phyloP scores from a whole-genome alignment of 805 yeast genomes.

The Candida schatavii region DNA sequence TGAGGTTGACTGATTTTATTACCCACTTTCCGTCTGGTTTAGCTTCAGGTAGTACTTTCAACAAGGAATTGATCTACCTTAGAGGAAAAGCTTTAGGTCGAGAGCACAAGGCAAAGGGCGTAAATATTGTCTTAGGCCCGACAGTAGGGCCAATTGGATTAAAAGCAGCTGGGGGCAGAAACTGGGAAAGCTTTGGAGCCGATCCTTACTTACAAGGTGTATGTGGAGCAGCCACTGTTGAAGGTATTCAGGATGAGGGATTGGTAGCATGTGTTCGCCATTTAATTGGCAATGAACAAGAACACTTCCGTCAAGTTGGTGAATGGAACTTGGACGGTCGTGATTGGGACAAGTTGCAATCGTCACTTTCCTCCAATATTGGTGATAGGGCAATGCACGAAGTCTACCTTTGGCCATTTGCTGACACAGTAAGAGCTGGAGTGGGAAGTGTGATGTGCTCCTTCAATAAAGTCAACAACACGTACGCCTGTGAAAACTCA shows the following conservation, averaged over 20 bases:
- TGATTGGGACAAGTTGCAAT: constrained; percentile 42
- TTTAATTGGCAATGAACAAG: constrained; percentile 61
- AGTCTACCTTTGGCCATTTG: constrained; percentile 64
- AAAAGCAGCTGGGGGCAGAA: constrained; percentile 62
- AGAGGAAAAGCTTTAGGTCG: constrained; percentile 58
- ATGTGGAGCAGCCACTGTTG: constrained; percentile 49
- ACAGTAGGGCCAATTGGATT: constrained; percentile 59
- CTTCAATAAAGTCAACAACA: constrained; percentile 53
- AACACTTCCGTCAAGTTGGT: constrained; percentile 52
- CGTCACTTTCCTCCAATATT: constrained; percentile 50
- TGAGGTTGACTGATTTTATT: constrained; percentile 53
- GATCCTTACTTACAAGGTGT: constrained; percentile 62
- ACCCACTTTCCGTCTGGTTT: constrained; percentile 59
- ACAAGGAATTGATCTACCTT: constrained; percentile 46
- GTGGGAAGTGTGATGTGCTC: constrained; percentile 63
- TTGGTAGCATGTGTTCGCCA: constrained; percentile 58
- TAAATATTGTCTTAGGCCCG: constrained; percentile 56
- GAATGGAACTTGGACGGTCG: constrained; percentile 41
- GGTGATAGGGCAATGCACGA: constrained; percentile 65
- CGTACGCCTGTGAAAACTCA: constrained; percentile 59
- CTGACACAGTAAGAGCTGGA: constrained; percentile 59
- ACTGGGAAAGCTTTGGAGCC: constrained; percentile 63
- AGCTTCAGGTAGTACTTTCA: constrained; percentile 58
- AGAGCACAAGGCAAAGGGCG: constrained; percentile 54
- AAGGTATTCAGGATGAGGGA: constrained; percentile 57